A percentile compares a stretch with the other conserved stretches of the same genome.
Evolutionary conservation across 208 protist genomes (phyloP).

Genomic region (Zelonia costaricensis): DNA sequence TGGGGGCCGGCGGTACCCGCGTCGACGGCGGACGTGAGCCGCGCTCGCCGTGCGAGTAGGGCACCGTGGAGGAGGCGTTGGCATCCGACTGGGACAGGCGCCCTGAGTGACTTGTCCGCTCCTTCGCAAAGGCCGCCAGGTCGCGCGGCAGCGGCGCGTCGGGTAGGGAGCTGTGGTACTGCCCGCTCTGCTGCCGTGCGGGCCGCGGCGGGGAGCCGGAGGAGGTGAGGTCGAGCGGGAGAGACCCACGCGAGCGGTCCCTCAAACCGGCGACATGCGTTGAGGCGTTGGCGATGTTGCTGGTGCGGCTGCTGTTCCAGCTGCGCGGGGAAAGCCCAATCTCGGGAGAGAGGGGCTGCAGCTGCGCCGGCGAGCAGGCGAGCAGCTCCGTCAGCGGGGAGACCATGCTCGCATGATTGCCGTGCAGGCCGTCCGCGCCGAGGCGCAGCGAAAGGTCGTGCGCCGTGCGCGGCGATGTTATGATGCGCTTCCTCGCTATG

Average conservation of each 20-base stretch:
- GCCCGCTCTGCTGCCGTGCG: neutral
- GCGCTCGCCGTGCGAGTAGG: neutral
- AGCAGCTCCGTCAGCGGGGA: slow-evolving; percentile 22
- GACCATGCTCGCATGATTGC: slow-evolving; percentile 8
- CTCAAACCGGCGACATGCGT: too few species aligned
- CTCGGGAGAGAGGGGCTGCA: slow-evolving; percentile 22
- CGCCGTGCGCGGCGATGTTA: slow-evolving; percentile 16
- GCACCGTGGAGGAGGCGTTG: neutral
- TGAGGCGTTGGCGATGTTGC: too few species aligned
- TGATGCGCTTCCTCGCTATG: slow-evolving; percentile 20
- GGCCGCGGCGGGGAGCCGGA: neutral
- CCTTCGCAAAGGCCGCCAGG: neutral
- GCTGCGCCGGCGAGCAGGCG: slow-evolving; percentile 15
- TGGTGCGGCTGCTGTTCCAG: neutral
- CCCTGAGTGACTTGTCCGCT: neutral
- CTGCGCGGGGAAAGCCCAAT: neutral
- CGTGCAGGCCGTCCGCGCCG: slow-evolving; percentile 6
- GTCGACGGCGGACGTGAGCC: neutral
- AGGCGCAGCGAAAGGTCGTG: slow-evolving; percentile 23
- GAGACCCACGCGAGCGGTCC: neutral
- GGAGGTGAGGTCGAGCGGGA: slow-evolving; percentile 7
- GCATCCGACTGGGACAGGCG: neutral
- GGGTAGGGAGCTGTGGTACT: slow-evolving; percentile 7
- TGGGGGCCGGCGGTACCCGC: neutral
- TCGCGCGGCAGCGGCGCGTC: neutral